Base-by-base conservation (phyloP, 140 eudicot genomes). In the Bidens hawaiensis region DNA sequence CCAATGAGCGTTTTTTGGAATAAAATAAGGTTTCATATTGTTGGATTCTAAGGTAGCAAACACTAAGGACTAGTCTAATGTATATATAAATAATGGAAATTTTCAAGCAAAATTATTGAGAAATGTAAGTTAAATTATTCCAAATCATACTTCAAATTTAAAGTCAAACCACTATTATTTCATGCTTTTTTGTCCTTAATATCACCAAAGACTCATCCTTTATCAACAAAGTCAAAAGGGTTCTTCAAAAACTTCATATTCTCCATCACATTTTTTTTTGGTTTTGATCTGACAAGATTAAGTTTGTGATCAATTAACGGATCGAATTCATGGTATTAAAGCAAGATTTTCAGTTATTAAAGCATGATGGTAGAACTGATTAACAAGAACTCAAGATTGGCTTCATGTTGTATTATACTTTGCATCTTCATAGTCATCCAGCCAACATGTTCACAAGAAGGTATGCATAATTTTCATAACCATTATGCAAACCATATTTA, bases 371-470 rank as follows among this genome's bases (percentile, higher is more conserved):
- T 71, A 64, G 81, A 47, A 17, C 63, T 67, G 64, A 19, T 42
- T 59, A 47, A 74, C 72, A 64, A 49, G 45, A 68, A 62, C 58
- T 66, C 48, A 75, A 63, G 75, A 45, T 43, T 56, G 57, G 68
- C 56, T 67, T 63, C 66, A 60, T 73, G 68, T 50, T 70, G 62
- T 65, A 54, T 76, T 43, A 51, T 76, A 73, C 38, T 83, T 28
- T 77, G 73, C 75, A 52, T 76, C 79, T 62, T 71, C 62, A 50
- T 79, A 61, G 60, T 30, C 58, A 26, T 73, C 67, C 83, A 58
- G 31, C 54, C 81, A 76, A 47, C 69, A 70, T 31, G 28, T 70
- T 80, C 90, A 57, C 86, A 83, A 71, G 58, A 76, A 83, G 90
- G 90, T 83, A 72, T 15, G 70, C 48, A 13, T 12, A 45, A n/a